Evolutionary conservation across 257 asterid genomes (phyloP).

Genomic region (Plantago elongata): DNA sequence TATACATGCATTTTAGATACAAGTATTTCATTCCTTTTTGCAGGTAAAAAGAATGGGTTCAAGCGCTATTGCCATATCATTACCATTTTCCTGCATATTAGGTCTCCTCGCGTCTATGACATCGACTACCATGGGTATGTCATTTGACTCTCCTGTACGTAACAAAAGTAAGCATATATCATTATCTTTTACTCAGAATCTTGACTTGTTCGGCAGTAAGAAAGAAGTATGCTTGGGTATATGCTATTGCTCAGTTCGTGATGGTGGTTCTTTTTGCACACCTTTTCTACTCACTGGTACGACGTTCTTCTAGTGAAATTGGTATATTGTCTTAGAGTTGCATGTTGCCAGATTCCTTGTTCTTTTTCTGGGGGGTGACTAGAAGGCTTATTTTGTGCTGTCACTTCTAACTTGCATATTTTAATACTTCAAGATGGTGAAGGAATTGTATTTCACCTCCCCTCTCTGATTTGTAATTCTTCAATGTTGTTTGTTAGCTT

Average conservation of each 20-base stretch:
- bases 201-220: slow-evolving; percentile 35
- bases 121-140: slow-evolving; percentile 87
- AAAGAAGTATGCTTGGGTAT: slow-evolving; percentile 78
- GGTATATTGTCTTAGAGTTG: slow-evolving; percentile 4
- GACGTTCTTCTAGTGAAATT: slow-evolving; percentile 11
- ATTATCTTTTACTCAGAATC: slow-evolving; percentile 5
- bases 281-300: slow-evolving; percentile 79
- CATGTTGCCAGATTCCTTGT: not conserved
- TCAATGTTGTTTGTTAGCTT: slow-evolving; percentile 36
- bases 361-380: too few relatives aligned
- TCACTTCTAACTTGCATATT: too few relatives aligned
- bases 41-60: slow-evolving; percentile 79
- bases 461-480: too few relatives aligned
- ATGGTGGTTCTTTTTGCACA: slow-evolving; percentile 82
- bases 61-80: slow-evolving; percentile 85
- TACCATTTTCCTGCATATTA: slow-evolving; percentile 89
- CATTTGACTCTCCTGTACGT: slow-evolving; percentile 14
- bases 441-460: too few relatives aligned
- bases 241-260: slow-evolving; percentile 67
- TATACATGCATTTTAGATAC: not conserved
- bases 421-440: not conserved
- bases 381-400: too few relatives aligned
- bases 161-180: not conserved
- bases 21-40: slow-evolving; percentile 13
- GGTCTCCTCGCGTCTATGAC: slow-evolving; percentile 98